Evolutionary conservation across 495 filamentous ascomycete genomes (phyloP), one percentile per base, ranked within the genome.

Genomic region (Pseudevernia furfuracea): DNA sequence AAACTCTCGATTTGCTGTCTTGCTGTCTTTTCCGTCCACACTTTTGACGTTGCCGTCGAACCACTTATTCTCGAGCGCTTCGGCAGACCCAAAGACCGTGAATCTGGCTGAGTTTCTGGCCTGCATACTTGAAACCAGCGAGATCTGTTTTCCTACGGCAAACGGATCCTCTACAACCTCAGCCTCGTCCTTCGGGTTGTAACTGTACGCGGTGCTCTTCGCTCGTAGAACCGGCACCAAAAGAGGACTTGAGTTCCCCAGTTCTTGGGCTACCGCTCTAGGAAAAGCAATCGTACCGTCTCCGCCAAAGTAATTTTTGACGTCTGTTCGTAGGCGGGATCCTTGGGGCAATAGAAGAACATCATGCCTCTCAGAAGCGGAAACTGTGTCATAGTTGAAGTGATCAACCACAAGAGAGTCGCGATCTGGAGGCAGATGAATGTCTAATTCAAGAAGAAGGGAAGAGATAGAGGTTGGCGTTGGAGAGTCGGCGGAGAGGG

Each of bases 21-120:
- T 76, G 56, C 78, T 77, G 62, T 84, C 78, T 70, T 87, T 81
- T 60, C 71, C 74, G 65, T 64, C 59, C 8, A 72, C 74, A 39
- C 78, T 74, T 78, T 88, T 85, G 57, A 96, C 90, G 71, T 84
- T 85, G 61, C 85, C 90, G 53, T 86, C 87, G 75, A 96, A 95
- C 92, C 94, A 98, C 71, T 85, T 80, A 78, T 98, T 83, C 75
- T 90, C 85, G 66, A 98, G 80, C 74, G 91, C 84, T 74, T 97
- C 95, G 28, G 85, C 86, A 43, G 89, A 88, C 41, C 94, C 94
- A 46, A 96, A 77, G 17, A 98, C 83, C 43, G 88, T 88, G 73
- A 98, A 86, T 64, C 94, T 89, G 23, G 94, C 94, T 46, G 89
- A 94, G 77, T 97, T 97, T 71, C 91, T 87, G 28, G 90, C 89